phyloP scores from a whole-genome alignment of 2,329 filamentous ascomycete species.

The Paecilomyces fulvus region DNA sequence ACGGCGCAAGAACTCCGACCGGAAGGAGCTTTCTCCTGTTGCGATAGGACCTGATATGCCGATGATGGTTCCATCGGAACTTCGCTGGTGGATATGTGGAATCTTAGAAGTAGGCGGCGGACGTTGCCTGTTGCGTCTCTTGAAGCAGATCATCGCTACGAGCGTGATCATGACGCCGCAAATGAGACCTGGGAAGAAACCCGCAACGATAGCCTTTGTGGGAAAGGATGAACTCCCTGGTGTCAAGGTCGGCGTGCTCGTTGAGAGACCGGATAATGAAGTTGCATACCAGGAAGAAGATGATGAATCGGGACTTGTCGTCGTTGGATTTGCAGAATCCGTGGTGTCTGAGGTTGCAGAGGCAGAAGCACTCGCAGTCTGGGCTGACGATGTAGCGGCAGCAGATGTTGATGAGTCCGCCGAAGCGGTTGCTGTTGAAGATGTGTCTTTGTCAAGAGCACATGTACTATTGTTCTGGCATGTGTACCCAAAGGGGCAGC shows the following conservation, averaged over 20 bases:
- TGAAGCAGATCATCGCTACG: slow-evolving; percentile 37
- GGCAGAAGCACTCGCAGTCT: slow-evolving; percentile 7
- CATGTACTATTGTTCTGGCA: slow-evolving; percentile 27
- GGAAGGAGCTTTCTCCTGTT: slow-evolving; percentile 31
- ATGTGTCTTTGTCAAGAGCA: slow-evolving; percentile 16
- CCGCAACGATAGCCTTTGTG: slow-evolving; percentile 32
- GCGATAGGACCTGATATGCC: slow-evolving; percentile 38
- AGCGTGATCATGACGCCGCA: slow-evolving; percentile 44
- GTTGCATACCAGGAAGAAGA: slow-evolving; percentile 14
- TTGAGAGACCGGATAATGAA: slow-evolving; percentile 10
- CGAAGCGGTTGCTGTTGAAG: slow-evolving; percentile 11
- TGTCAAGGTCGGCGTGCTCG: slow-evolving; percentile 11
- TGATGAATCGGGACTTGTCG: slow-evolving; percentile 14
- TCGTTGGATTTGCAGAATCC: slow-evolving; percentile 6
- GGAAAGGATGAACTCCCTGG: slow-evolving; percentile 33
- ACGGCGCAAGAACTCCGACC: slow-evolving; percentile 37
- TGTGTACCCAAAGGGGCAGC: slow-evolving; percentile 41
- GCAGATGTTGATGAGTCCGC: slow-evolving; percentile 5
- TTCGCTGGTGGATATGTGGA: slow-evolving; percentile 21
- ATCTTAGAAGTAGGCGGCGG: slow-evolving; percentile 12
- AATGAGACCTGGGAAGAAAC: slow-evolving; percentile 40
- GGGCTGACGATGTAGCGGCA: slow-evolving; percentile 11
- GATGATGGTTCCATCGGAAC: slow-evolving; percentile 23
- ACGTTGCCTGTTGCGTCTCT: slow-evolving; percentile 18
- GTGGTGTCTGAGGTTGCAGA: slow-evolving; percentile 4